Conservation (phyloP, 495 filamentous ascomycete genomes). For the Parachaetomium inaequale region DNA sequence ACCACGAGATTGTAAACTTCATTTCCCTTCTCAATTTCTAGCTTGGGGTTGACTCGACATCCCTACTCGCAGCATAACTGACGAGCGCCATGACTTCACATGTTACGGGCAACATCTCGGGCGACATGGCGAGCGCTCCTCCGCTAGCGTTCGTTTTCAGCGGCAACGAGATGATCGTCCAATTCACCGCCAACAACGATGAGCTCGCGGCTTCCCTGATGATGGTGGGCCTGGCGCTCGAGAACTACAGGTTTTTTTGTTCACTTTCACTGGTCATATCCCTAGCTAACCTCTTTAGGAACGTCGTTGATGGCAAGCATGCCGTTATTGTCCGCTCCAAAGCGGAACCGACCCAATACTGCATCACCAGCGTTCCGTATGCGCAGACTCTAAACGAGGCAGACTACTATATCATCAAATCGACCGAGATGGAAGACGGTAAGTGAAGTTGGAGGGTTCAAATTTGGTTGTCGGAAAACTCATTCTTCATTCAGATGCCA, state of each 20-base stretch:
- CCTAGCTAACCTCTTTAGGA: constrained; percentile 1
- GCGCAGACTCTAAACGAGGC: constrained; percentile 2
- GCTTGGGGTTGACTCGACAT: neutral
- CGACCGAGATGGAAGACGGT: neutral
- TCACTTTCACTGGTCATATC: neutral
- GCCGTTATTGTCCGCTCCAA: constrained; percentile 9
- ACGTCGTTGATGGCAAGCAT: constrained; percentile 12
- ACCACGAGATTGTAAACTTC: neutral
- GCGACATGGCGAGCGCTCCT: neutral
- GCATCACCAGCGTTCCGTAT: constrained; percentile 9
- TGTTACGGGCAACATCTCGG: neutral
- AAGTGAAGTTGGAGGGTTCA: neutral
- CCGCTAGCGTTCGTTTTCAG: constrained; percentile 12
- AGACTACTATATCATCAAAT: neutral
- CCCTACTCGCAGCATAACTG: neutral
- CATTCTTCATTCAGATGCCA: neutral
- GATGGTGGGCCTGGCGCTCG: neutral
- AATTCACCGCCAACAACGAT: constrained; percentile 10
- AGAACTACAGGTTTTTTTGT: constrained; percentile 12
- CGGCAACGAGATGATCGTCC: constrained; percentile 19
- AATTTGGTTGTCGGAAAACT: neutral
- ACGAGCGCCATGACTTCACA: constrained; percentile 4
- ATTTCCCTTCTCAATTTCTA: neutral
- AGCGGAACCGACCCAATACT: neutral
- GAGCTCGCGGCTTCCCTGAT: neutral